A percentile compares a stretch with the other conserved stretches of the same genome.
Conservation (phyloP, 1,284 basidiomycete genomes). For the Coniferiporia weirii region DNA sequence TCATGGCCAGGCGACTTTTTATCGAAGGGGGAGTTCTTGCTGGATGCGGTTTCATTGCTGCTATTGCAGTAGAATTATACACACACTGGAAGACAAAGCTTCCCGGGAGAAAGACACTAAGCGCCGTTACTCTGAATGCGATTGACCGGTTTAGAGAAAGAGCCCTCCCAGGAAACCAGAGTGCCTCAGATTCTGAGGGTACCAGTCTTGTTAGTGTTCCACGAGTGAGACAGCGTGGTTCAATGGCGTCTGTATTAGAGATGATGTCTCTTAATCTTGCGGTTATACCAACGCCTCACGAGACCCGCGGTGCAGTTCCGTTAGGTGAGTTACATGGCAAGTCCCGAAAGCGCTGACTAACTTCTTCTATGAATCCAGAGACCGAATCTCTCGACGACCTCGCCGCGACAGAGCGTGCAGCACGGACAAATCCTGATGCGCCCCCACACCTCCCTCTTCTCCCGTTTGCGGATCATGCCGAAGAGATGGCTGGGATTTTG, state of each 20-base stretch:
- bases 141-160: slow-evolving; percentile 46
- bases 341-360: neutral
- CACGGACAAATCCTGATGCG: slow-evolving; percentile 71
- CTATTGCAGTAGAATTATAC: slow-evolving; percentile 56
- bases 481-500: slow-evolving; percentile 69
- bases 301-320: slow-evolving; percentile 54
- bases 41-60: slow-evolving; percentile 48
- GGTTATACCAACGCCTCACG: slow-evolving; percentile 58
- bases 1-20: slow-evolving; percentile 63
- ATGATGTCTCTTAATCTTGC: slow-evolving; percentile 76
- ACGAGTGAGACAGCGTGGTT: slow-evolving; percentile 47
- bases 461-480: slow-evolving; percentile 65
- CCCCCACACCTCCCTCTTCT: slow-evolving; percentile 67
- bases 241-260: slow-evolving; percentile 70
- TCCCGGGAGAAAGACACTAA: slow-evolving; percentile 44
- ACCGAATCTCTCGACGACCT: slow-evolving; percentile 76
- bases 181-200: slow-evolving; percentile 44
- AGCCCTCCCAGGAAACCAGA: slow-evolving; percentile 33
- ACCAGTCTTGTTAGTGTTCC: slow-evolving; percentile 48
- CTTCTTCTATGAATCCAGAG: slow-evolving; percentile 31
- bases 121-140: slow-evolving; percentile 53
- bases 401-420: slow-evolving; percentile 69
- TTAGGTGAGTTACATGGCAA: slow-evolving; percentile 44
- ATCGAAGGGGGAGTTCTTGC: slow-evolving; percentile 61
- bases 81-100: slow-evolving; percentile 43